Percentiles rank a stretch among this genome's conserved stretches.
These are phyloP conservation scores for Colletotrichum nymphaeae DNA, from an alignment of 2,329 filamentous ascomycete genomes.

Conservation along the genomic window DNA sequence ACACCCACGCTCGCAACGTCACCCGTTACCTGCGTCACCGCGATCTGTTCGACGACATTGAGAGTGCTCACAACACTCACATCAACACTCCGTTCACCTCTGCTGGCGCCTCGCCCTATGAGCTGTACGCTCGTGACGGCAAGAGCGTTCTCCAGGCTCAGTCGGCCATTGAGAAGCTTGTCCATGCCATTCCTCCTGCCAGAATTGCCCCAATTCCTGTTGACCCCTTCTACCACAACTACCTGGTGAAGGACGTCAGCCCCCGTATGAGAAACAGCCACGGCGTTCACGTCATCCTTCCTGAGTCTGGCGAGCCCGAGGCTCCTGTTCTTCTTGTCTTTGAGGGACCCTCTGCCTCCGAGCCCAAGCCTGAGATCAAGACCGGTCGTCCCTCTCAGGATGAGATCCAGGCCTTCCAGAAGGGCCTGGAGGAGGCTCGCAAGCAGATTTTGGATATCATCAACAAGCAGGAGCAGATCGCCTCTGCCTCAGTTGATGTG, in stretches of 20 bases:
- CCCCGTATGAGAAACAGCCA: constrained; percentile 73
- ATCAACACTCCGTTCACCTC: constrained; percentile 82
- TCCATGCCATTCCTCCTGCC: constrained; percentile 79
- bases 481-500: constrained; percentile 64
- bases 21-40: constrained; percentile 89
- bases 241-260: constrained; percentile 73
- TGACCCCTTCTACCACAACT: constrained; percentile 83
- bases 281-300: constrained; percentile 80
- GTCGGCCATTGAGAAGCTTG: constrained; percentile 78
- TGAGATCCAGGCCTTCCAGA: constrained; percentile 65
- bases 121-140: constrained; percentile 87
- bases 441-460: constrained; percentile 69
- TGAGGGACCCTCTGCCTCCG: constrained; percentile 65
- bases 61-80: constrained; percentile 83
- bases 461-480: constrained; percentile 68
- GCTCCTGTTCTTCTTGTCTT: constrained; percentile 79
- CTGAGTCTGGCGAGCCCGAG: constrained; percentile 68
- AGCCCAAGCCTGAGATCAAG: constrained; percentile 37
- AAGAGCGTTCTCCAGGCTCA: constrained; percentile 85
- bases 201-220: constrained; percentile 75
- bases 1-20: constrained; percentile 84
- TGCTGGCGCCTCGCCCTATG: constrained; percentile 82
- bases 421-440: constrained; percentile 66
- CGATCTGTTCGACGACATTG: constrained; percentile 83
- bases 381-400: constrained; percentile 43